Evolutionary conservation across 257 asterid genomes (phyloP), one percentile per base, ranked within the genome.

Genomic region (Solanum gandarillasii): DNA sequence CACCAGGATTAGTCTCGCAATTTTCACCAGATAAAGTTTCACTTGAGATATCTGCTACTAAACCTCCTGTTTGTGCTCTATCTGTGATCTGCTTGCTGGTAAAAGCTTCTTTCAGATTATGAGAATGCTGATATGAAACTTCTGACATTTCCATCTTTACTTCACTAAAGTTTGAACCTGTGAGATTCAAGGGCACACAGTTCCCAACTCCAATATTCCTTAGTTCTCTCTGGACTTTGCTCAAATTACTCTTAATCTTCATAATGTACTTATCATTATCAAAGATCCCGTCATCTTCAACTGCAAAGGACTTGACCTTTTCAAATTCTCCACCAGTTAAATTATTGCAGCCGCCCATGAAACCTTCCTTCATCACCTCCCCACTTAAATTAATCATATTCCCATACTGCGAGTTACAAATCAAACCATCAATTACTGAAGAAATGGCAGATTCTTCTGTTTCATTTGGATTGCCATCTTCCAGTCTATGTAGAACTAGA

Each of bases 381-480:
- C 88, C 87, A 25, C 89, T 87, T 52, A 76, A 81, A 48, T 89
- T 89, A 46, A 68, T 65, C 82, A 73, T 83, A 62, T 90, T 88
- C 48, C 70, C 91, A 75, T 52, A 78, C 73, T 86, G 89, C 68
- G 90, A 71, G 55, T 88, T 85, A 60, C 83, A 70, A 76, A 65
- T 43, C 72, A 89, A 62, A 88, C 87, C 92, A 82, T 85, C 88
- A 87, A 89, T 89, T 90, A 81, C 87, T 58, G 87, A 83, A 87
- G 62, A 65, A 39, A 81, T 82, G 84, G 68, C 52, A 75, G 65
- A 35, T 52, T 86, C 90, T 83, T 89, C 84, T 65, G 58, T 86
- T 87, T 76, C 88, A 87, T 43, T 87, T 52, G 87, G 89, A 87
- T 87, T 92, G 76, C 88, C 85, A 84, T 41, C 88, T 91, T 83